Evolutionary conservation across 2,329 filamentous ascomycete species (phyloP).

Genomic region (Ophiostoma novo-ulmi): DNA sequence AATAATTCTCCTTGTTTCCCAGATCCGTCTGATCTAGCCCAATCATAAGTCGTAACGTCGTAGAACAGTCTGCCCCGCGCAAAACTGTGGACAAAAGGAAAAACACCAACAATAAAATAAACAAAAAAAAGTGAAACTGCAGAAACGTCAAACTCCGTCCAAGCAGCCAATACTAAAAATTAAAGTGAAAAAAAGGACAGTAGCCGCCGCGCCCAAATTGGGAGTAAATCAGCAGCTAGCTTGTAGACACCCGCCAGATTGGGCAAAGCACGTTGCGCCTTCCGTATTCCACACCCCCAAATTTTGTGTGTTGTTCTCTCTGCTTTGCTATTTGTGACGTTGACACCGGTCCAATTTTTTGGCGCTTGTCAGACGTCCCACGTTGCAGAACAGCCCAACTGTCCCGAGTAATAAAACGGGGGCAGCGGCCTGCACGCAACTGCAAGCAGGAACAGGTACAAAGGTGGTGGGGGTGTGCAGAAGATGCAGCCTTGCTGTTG

Average conservation of each 20-base stretch:
- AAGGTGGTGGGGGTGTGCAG: conserved; percentile 27
- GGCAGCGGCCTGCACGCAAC: conserved; percentile 17
- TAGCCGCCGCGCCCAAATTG: background rate
- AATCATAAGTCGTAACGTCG: conserved; percentile 52
- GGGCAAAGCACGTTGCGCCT: background rate
- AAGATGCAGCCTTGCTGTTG: conserved; percentile 26
- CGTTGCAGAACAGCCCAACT: conserved; percentile 10
- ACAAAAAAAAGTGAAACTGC: background rate
- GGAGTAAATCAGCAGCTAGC: background rate
- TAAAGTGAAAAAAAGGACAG: background rate
- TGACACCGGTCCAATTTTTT: conserved; percentile 10
- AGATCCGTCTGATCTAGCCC: conserved; percentile 38
- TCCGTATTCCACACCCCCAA: conserved; percentile 8
- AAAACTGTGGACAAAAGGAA: conserved; percentile 18
- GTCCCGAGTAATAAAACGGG: conserved; percentile 14
- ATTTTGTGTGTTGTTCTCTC: background rate
- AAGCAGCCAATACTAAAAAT: conserved; percentile 16
- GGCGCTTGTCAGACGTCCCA: conserved; percentile 12
- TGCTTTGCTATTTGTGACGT: conserved; percentile 9
- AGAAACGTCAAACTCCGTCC: conserved; percentile 12
- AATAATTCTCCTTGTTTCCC: conserved; percentile 29
- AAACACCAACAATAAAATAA: conserved; percentile 15
- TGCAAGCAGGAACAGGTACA: conserved; percentile 14
- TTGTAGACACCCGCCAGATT: background rate
- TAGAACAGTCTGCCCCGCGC: conserved; percentile 39